Conservation (phyloP, 1,284 basidiomycete genomes). For the Ustilago vetiveriae region DNA sequence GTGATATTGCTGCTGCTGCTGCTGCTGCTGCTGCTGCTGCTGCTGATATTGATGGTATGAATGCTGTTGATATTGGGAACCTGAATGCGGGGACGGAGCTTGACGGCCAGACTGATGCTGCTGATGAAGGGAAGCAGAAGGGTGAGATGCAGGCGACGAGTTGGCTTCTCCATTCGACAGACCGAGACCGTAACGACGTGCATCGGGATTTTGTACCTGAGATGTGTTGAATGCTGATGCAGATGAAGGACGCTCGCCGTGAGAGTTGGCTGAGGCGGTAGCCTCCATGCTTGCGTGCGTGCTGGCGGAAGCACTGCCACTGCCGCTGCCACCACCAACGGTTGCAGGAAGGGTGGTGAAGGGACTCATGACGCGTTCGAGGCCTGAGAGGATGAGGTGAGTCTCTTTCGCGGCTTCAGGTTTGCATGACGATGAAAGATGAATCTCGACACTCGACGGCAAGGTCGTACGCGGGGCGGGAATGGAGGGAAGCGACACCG, state of each 20-base stretch:
- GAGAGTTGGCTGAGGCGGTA: constrained; percentile 6
- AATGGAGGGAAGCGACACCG: too few species aligned
- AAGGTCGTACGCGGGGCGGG: too few species aligned
- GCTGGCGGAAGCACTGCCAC: constrained; percentile 17
- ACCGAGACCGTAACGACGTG: constrained; percentile 24
- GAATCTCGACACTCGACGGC: too few species aligned
- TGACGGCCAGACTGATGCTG: constrained; percentile 21
- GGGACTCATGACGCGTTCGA: not conserved
- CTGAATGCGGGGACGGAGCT: constrained; percentile 4
- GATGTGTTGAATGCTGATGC: constrained; percentile 6
- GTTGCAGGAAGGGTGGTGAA: constrained; percentile 9
- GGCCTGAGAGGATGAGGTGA: not conserved
- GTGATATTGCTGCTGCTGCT: constrained; percentile 8
- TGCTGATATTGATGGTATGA: constrained; percentile 13
- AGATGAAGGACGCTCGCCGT: constrained; percentile 7
- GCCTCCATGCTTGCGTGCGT: constrained; percentile 28
- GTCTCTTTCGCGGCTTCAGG: too few species aligned
- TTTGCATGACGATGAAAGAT: too few species aligned
- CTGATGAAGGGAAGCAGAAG: constrained; percentile 16
- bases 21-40: constrained; percentile 13
- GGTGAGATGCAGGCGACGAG: constrained; percentile 18
- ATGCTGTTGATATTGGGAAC: constrained; percentile 12
- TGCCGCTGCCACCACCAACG: constrained; percentile 5
- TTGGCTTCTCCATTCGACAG: constrained; percentile 22
- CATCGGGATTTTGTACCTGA: constrained; percentile 12